Base-by-base conservation (phyloP, 2,329 filamentous ascomycete genomes). In the Fusarium redolens region DNA sequence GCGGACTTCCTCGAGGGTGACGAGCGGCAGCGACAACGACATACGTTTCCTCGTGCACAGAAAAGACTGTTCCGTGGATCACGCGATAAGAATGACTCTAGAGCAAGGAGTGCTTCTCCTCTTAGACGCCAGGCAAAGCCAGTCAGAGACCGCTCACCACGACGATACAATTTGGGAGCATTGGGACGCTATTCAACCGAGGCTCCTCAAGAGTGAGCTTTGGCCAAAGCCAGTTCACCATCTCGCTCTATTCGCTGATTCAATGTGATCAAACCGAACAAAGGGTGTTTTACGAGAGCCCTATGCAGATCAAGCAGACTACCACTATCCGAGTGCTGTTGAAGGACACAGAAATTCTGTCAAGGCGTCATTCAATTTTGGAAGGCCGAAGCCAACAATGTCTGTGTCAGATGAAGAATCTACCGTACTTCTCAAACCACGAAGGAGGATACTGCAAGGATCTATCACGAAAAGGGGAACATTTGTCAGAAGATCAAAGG, bases 71-170 rank as follows among this genome's bases (percentile, higher is more conserved):
- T 73, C 30, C 15, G n/a, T 7, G 22, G 30, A 35, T 22, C 22
- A 15, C 30, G 15, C 12, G 22, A 33, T 7, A 51, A 20, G 3
- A 12, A 40, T 20, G 13, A 11, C 5, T 17, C 43, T 4, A 68
- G 68, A 55, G 41, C 56, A 9, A 71, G 68, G 30, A 71, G 68
- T 38, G 67, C 14, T n/a, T 73, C 70, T 18, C 70, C 70, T 6
- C 45, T 25, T 8, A 25, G 38, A 11, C 41, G 40, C 3, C 38
- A 43, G 25, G 25, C 25, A 20, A 15, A 33, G 2, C 18, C n/a
- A 2, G n/a, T 45, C 30, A 47, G 66, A 17, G 43, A 57, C 8
- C 61, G 57, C 3, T 56, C 44, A 1, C 65, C 66, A 12, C 31
- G 56, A 22, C n/a, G 56, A n/a, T 54, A 67, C 25, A 58, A 38